These are phyloP conservation scores for Zarea fungicola DNA, from an alignment of 2,329 filamentous ascomycete genomes.

Conservation along the genomic window DNA sequence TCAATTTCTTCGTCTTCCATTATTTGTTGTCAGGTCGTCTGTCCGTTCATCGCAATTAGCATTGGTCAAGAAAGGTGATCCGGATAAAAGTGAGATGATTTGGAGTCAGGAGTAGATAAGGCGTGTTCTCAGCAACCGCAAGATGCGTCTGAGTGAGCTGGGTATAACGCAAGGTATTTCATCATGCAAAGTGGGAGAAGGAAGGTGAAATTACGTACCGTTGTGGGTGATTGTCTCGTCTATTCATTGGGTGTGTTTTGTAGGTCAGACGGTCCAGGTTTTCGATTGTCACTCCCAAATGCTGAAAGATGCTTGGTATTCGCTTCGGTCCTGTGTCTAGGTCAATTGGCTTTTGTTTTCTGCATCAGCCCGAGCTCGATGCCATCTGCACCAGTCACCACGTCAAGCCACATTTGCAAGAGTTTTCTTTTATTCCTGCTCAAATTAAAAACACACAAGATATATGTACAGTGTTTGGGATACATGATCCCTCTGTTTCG, in stretches of 20 bases:
- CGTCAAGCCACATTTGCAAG: not conserved
- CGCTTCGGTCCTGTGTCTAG: not conserved
- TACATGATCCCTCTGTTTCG: slow-evolving; percentile 6
- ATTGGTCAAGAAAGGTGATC: too few relatives aligned
- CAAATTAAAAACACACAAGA: slow-evolving; percentile 23
- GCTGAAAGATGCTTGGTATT: too few relatives aligned
- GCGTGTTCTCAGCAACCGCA: slow-evolving; percentile 85
- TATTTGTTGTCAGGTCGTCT: too few relatives aligned
- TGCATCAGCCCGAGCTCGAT: too few relatives aligned
- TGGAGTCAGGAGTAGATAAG: slow-evolving; percentile 36
- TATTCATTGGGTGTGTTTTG: too few relatives aligned
- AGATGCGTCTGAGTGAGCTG: slow-evolving; percentile 98
- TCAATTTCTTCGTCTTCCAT: too few relatives aligned
- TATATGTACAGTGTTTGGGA: slow-evolving; percentile 27
- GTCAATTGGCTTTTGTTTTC: too few relatives aligned
- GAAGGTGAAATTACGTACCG: slow-evolving; percentile 60
- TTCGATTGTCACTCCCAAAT: too few relatives aligned
- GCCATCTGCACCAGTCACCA: too few relatives aligned
- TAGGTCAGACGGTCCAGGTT: too few relatives aligned
- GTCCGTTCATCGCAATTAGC: too few relatives aligned
- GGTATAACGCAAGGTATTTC: slow-evolving; percentile 86
- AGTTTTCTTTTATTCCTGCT: slow-evolving; percentile 11
- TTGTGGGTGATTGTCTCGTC: too few relatives aligned
- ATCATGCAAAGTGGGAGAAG: slow-evolving; percentile 55
- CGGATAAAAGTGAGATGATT: slow-evolving; percentile 21